These are phyloP conservation scores for Crepidotus sp. DNA, from an alignment of 1,284 basidiomycete species.

Conservation along the genomic window DNA sequence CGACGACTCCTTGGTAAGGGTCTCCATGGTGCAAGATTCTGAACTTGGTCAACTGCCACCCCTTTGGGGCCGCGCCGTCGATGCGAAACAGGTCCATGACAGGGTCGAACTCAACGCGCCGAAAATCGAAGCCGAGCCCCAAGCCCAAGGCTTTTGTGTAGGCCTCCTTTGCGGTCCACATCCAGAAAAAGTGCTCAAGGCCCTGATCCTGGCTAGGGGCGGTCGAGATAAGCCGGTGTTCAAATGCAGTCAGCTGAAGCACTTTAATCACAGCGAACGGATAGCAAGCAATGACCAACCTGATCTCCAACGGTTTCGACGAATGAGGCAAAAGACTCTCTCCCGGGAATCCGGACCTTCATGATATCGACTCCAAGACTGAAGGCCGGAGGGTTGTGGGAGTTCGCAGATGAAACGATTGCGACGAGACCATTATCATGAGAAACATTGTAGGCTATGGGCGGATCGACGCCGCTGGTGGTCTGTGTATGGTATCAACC, in stretches of 20 bases:
- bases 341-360: slow-evolving; percentile 55
- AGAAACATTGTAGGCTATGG: slow-evolving; percentile 69
- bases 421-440: slow-evolving; percentile 68
- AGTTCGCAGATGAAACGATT: slow-evolving; percentile 52
- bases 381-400: slow-evolving; percentile 47
- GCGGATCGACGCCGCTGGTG: slow-evolving; percentile 34
- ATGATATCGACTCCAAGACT: slow-evolving; percentile 72
- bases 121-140: slow-evolving; percentile 75
- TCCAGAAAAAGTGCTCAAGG: slow-evolving; percentile 57
- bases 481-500: slow-evolving; percentile 27
- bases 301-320: slow-evolving; percentile 57
- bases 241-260: slow-evolving; percentile 47
- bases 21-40: slow-evolving; percentile 36
- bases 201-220: slow-evolving; percentile 33
- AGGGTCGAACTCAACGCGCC: slow-evolving; percentile 61
- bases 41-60: slow-evolving; percentile 63
- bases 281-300: slow-evolving; percentile 29
- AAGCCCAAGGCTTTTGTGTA: slow-evolving; percentile 78
- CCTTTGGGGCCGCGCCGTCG: slow-evolving; percentile 45
- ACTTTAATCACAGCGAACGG: not conserved
- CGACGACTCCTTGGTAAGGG: slow-evolving; percentile 56
- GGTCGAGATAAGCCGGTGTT: slow-evolving; percentile 36
- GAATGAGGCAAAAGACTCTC: slow-evolving; percentile 49
- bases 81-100: slow-evolving; percentile 40
- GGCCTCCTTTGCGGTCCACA: slow-evolving; percentile 84